Evolutionary conservation across 192 early-diverging fungal genomes (phyloP).

Genomic region (Phycomyces blakesleeanus): DNA sequence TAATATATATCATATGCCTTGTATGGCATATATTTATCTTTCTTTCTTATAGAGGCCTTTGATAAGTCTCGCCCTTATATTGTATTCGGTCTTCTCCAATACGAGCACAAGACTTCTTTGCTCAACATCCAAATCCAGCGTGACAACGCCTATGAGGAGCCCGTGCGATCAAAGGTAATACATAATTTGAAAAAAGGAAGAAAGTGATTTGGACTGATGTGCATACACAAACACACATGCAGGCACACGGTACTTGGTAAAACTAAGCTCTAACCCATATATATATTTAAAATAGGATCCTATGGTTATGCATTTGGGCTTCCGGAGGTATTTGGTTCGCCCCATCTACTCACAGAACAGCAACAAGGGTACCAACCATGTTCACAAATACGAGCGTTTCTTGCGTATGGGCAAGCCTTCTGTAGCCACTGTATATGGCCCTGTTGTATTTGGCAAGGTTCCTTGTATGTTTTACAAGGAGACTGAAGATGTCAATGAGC

Average conservation of each 20-base stretch:
- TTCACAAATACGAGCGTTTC: conserved; percentile 95
- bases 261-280: no score
- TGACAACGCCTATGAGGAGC: conserved; percentile 65
- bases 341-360: conserved; percentile 91
- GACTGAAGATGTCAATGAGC: conserved; percentile 48
- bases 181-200: no score
- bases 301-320: conserved; percentile 82
- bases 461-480: conserved; percentile 83
- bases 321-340: conserved; percentile 77
- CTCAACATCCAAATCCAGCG: conserved; percentile 78
- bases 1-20: no score
- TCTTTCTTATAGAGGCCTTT: conserved; percentile 47
- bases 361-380: conserved; percentile 80
- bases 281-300: conserved; percentile 75
- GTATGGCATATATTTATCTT: no score
- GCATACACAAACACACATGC: no score
- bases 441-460: conserved; percentile 83
- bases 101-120: conserved; percentile 94
- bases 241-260: no score
- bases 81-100: conserved; percentile 55
- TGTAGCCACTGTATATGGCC: conserved; percentile 88
- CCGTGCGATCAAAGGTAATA: conserved; percentile 79
- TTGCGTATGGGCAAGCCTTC: conserved; percentile 65
- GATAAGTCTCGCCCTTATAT: conserved; percentile 46
- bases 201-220: no score